These are phyloP conservation scores for Solanum bukasovii DNA, from an alignment of 257 asterid genomes.

Conservation along the genomic window DNA sequence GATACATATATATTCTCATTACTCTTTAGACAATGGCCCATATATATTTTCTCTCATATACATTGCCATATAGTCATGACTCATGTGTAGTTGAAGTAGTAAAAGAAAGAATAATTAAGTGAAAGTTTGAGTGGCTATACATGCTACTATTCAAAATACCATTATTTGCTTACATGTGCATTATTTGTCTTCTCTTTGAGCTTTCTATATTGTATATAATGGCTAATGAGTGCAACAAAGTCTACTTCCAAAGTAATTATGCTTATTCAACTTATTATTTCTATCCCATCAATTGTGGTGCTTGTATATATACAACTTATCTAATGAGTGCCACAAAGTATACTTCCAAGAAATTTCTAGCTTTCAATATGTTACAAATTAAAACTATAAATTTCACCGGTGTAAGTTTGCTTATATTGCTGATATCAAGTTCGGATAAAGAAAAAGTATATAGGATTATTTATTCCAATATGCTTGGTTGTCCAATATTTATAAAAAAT, in stretches of 20 bases:
- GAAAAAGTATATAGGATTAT: not conserved
- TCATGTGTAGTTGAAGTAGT: not conserved
- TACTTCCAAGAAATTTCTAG: not conserved
- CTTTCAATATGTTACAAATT: not conserved
- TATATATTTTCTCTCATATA: not conserved
- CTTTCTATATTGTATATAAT: not conserved
- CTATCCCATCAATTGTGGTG: not conserved
- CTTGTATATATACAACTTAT: too few relatives aligned
- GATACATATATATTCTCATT: not conserved
- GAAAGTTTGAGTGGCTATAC: not conserved
- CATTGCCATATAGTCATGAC: not conserved
- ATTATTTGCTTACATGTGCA: not conserved
- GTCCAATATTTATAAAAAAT: not conserved
- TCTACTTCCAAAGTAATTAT: not conserved
- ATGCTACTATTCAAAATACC: conserved; percentile 1
- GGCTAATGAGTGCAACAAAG: not conserved
- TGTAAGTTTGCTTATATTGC: not conserved
- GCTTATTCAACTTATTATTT: not conserved
- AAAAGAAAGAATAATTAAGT: not conserved
- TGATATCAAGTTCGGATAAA: not conserved
- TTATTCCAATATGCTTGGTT: not conserved
- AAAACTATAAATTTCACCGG: not conserved
- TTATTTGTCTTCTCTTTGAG: not conserved
- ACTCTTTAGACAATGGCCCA: not conserved
- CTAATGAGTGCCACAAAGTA: not conserved